phyloP scores from a whole-genome alignment of 2,329 filamentous ascomycete species.

The Aspergillus udagawae region DNA sequence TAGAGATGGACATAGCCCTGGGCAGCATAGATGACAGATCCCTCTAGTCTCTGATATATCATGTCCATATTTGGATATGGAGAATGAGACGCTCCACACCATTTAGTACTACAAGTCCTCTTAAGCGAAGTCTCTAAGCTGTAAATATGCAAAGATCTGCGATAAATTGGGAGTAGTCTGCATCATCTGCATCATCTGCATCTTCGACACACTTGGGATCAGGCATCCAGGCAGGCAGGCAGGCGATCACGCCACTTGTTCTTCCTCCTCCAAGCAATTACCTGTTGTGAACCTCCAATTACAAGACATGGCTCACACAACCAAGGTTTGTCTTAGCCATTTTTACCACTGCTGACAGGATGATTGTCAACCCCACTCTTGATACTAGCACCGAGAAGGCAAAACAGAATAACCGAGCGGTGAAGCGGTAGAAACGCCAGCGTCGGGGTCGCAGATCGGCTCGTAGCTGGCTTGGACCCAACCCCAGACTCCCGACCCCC shows the following conservation, averaged over 20 bases:
- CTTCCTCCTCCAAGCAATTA: background rate
- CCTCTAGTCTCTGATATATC: background rate
- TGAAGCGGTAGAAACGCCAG: slow-evolving; percentile 1
- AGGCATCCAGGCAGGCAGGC: background rate
- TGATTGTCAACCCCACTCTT: background rate
- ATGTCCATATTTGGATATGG: background rate
- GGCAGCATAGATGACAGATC: background rate
- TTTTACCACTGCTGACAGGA: background rate
- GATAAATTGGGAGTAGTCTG: background rate
- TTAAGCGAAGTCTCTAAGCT: background rate
- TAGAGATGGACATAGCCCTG: too few species aligned
- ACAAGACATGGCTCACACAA: background rate
- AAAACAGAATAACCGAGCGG: slow-evolving; percentile 8
- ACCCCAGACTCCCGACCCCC: slow-evolving; percentile 21
- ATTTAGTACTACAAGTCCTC: background rate
- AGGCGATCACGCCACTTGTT: background rate
- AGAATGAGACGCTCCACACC: background rate
- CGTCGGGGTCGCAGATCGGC: slow-evolving; percentile 16
- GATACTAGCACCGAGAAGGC: background rate
- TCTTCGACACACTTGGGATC: background rate
- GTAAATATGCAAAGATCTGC: background rate
- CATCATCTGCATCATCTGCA: background rate
- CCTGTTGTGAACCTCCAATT: background rate
- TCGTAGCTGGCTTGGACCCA: slow-evolving; percentile 1
- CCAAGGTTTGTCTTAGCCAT: background rate